Evolutionary conservation across 139 green algal genomes (phyloP), one percentile per base, ranked within the genome.

Genomic region (Picochlorum costavermella): DNA sequence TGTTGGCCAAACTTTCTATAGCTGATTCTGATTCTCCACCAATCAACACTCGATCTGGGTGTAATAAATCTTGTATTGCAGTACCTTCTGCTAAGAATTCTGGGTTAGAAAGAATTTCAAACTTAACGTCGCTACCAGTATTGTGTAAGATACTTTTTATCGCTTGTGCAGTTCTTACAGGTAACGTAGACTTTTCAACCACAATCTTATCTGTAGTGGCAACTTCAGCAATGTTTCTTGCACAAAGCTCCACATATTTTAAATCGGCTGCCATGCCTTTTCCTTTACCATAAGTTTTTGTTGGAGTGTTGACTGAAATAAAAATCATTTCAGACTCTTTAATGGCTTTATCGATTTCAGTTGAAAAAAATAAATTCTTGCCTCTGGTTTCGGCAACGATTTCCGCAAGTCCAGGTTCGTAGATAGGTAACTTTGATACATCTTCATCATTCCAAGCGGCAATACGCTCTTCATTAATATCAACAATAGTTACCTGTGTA

Each of bases 171-270:
- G 94, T 99, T 76, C 97, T 98, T 13, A 99, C 94, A 9, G 94
- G 94, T 46, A 99, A 94, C 3, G 94, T 99, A 11, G 86, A 96
- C 84, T 99, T 99, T 83, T 99, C 94, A 50, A 99, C 94, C 12
- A 99, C 86, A 67, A 98, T 95, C 80, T 98, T 98, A 74, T 65
- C 82, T 44, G 67, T 78, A 28, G 72, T 95, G 51, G 86, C 93
- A 4, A 84, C 79, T 5, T 68, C 74, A 14, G 92, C 92, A 63
- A 98, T 98, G 36, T 92, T 84, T 43, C 92, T 84, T 6, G 94
- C 94, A 4, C 94, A 94, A 9, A 83, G 82, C 73, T 99, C 94
- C 94, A 94, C 98, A 84, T 98, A 99, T 8, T 90, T 97, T 44
- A 99, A 77, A 73, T 99, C 92, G 28, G 94, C 94, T 5, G 94